Conservation (phyloP, 352 stramenopile species). For the Phytophthora gonapodyides region DNA sequence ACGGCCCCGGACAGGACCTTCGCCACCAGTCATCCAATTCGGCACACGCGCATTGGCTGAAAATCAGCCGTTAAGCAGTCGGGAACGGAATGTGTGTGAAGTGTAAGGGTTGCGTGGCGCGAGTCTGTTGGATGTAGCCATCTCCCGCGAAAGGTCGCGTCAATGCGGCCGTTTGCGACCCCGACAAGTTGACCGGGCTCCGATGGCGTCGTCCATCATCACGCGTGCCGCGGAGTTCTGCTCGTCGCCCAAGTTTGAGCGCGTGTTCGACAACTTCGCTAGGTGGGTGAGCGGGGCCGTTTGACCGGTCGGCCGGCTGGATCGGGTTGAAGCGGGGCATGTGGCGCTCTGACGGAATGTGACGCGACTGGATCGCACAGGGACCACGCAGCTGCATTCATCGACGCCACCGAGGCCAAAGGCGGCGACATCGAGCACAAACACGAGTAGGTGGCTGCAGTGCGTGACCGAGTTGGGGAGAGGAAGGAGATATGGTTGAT, state of each 20-base stretch:
- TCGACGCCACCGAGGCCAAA: slow-evolving; percentile 68
- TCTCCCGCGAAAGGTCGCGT: slow-evolving; percentile 25
- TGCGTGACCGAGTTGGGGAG: neutral
- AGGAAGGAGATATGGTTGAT: neutral
- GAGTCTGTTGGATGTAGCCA: slow-evolving; percentile 23
- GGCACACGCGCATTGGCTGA: slow-evolving; percentile 21
- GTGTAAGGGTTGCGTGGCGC: neutral
- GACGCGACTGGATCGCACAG: slow-evolving; percentile 29
- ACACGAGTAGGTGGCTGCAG: slow-evolving; percentile 53
- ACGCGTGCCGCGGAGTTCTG: slow-evolving; percentile 72
- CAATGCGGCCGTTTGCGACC: neutral
- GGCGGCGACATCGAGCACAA: slow-evolving; percentile 74
- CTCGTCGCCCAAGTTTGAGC: slow-evolving; percentile 74
- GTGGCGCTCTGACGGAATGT: slow-evolving; percentile 16
- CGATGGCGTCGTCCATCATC: slow-evolving; percentile 63
- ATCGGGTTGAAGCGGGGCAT: slow-evolving; percentile 13
- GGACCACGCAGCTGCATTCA: slow-evolving; percentile 65
- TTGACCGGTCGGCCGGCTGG: neutral
- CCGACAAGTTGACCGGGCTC: too few relatives aligned
- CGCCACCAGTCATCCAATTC: slow-evolving; percentile 34
- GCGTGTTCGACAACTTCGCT: slow-evolving; percentile 77
- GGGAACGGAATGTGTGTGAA: neutral
- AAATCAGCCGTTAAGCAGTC: neutral
- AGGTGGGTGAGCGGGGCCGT: slow-evolving; percentile 32
- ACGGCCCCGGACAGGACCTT: neutral